Evolutionary conservation across 2,329 filamentous ascomycete genomes (phyloP), one percentile per base, ranked within the genome.

Genomic region (Colletotrichum caudatum): DNA sequence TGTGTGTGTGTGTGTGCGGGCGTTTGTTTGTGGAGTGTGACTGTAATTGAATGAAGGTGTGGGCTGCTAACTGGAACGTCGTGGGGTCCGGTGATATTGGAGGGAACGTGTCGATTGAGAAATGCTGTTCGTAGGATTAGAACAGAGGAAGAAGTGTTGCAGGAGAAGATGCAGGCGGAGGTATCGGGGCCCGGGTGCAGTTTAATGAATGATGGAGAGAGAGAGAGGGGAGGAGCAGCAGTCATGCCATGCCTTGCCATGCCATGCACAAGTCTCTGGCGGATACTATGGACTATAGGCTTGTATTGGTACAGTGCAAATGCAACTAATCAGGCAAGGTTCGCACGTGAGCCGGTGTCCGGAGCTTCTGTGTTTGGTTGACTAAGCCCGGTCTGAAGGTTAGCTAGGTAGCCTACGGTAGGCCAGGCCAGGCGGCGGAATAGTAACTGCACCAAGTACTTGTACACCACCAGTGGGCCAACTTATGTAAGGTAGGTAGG

Each of bases 341-440:
- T 69, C 58, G 71, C 73, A 74, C 73, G 71, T 74, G 73, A 74
- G 66, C 59, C 54, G 20, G 39, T 56, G 48, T 5, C 46, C 59
- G 29, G 23, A 23, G 56, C 37, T 41, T n/a, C 20, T 48, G 41
- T 48, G 48, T 20, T 44, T 33, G 41, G 39, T 44, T 56, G 39
- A 64, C 53, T 64, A 64, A 72, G 54, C 59, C 39, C 16, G 29
- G 20, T 12, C 14, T n/a, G 3, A 29, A 29, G 29, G 29, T 29
- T 29, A 29, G 29, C 26, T 29, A 29, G 26, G 26, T 29, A 29
- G 26, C 26, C 26, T 29, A 29, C 26, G 26, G 26, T 29, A 29
- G 26, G 26, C 26, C 29, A 29, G 29, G 29, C n/a, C n/a, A n/a
- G n/a, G n/a, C n/a, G n/a, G n/a, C 3, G 29, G 29, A 29, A 29